These are phyloP conservation scores for Nicotiana tabacum DNA, from an alignment of 257 asterid genomes.

Conservation along the genomic window DNA sequence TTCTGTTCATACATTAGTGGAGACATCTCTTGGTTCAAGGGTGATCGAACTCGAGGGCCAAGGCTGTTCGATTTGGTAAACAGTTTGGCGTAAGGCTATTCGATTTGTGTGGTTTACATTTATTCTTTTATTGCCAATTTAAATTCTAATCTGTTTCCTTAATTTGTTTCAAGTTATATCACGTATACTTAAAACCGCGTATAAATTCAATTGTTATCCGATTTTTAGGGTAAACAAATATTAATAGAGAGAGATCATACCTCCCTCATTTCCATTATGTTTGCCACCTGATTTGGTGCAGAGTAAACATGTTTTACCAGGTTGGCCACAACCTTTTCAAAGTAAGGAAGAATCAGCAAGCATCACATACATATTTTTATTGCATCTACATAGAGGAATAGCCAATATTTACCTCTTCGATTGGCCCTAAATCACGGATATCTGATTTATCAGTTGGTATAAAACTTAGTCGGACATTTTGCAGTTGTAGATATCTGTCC, in stretches of 20 bases:
- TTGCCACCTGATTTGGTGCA: slow-evolving; percentile 70
- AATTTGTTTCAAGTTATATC: no score
- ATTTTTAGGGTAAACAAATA: no score
- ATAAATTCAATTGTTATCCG: no score
- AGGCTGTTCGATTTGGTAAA: no score
- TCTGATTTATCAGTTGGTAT: slow-evolving; percentile 72
- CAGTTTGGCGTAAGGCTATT: no score
- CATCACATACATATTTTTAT: neutral
- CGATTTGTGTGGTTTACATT: no score
- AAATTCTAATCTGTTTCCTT: no score
- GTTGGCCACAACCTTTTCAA: slow-evolving; percentile 45
- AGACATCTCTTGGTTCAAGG: no score
- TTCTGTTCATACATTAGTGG: no score
- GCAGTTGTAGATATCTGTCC: slow-evolving; percentile 78
- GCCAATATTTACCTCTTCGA: slow-evolving; percentile 49
- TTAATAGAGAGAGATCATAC: slow-evolving; percentile 24
- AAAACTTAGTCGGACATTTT: slow-evolving; percentile 76
- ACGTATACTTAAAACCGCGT: no score
- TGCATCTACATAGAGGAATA: neutral
- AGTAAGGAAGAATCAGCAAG: neutral
- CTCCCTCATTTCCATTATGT: slow-evolving; percentile 65
- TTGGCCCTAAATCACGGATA: slow-evolving; percentile 72
- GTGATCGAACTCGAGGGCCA: no score
- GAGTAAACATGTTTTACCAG: slow-evolving; percentile 59
- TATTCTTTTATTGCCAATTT: no score